These are phyloP conservation scores for Ensete glaucum DNA, from an alignment of 176 grass and related monocot genomes.

Conservation along the genomic window DNA sequence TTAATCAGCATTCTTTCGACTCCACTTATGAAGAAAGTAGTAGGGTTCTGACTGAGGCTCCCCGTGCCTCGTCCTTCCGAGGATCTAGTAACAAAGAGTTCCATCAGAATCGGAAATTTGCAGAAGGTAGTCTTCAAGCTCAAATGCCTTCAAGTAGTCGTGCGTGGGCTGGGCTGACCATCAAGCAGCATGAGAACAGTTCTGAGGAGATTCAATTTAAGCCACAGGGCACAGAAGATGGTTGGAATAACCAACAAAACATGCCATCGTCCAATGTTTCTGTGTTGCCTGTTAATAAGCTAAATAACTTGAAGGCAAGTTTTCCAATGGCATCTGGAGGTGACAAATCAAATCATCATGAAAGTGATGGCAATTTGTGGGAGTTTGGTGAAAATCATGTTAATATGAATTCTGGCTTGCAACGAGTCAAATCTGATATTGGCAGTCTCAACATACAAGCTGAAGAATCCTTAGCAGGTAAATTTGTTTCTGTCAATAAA, in stretches of 20 bases:
- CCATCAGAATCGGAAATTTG: not conserved
- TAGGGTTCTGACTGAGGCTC: not conserved
- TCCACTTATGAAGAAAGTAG: not conserved
- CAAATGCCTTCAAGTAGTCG: not conserved
- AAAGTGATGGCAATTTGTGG: not conserved
- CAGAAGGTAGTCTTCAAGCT: not conserved
- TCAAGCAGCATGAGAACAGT: not conserved
- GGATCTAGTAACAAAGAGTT: not conserved
- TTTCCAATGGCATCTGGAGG: not conserved
- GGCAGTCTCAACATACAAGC: conserved; percentile 4
- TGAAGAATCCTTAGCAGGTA: conserved; percentile 2
- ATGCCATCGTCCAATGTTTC: not conserved
- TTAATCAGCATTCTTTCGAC: not conserved
- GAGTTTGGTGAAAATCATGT: not conserved
- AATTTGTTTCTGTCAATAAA: conserved; percentile 3
- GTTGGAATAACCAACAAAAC: conserved; percentile 11
- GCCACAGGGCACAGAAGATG: not conserved
- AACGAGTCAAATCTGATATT: conserved; percentile 8
- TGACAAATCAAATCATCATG: conserved; percentile 6
- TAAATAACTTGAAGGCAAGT: not conserved
- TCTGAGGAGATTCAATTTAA: not conserved
- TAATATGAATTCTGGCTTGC: not conserved
- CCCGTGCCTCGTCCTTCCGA: not conserved
- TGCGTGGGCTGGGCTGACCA: not conserved
- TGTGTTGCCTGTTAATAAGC: conserved; percentile 1